Conservation (phyloP, 2,329 filamentous ascomycete genomes). For the Nothopassalora personata region DNA sequence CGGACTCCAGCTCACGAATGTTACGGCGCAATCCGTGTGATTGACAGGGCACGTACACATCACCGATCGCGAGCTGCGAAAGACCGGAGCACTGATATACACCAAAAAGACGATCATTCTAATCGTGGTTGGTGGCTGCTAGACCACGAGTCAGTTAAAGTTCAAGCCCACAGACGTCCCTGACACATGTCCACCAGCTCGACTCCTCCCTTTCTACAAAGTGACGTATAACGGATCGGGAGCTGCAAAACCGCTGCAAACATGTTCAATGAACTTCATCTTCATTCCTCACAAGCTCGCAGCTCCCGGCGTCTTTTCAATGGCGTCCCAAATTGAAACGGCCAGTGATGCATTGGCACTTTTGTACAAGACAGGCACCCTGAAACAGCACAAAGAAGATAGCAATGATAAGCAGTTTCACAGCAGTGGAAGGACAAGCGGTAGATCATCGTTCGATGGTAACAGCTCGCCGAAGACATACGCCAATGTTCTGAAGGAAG, state of each 20-base stretch:
- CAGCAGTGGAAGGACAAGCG: not conserved
- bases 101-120: not conserved
- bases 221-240: conserved; percentile 1
- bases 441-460: not conserved
- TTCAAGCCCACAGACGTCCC: not conserved
- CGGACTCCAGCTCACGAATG: not conserved
- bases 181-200: conserved; percentile 3
- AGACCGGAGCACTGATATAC: not conserved
- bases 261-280: not conserved
- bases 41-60: not conserved
- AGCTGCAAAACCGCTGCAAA: not conserved
- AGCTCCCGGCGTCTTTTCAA: not conserved
- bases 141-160: not conserved
- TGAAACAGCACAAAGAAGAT: not conserved
- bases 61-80: not conserved
- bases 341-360: conserved; percentile 1
- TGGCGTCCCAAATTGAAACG: not conserved
- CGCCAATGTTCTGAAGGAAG: not conserved
- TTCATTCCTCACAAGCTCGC: conserved; percentile 1
- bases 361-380: conserved; percentile 1
- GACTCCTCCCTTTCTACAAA: not conserved
- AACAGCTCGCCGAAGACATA: not conserved
- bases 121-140: not conserved
- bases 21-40: not conserved
- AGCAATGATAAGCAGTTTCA: not conserved